phyloP scores from a whole-genome alignment of 139 green algal species.

The Eudorina sp. region DNA sequence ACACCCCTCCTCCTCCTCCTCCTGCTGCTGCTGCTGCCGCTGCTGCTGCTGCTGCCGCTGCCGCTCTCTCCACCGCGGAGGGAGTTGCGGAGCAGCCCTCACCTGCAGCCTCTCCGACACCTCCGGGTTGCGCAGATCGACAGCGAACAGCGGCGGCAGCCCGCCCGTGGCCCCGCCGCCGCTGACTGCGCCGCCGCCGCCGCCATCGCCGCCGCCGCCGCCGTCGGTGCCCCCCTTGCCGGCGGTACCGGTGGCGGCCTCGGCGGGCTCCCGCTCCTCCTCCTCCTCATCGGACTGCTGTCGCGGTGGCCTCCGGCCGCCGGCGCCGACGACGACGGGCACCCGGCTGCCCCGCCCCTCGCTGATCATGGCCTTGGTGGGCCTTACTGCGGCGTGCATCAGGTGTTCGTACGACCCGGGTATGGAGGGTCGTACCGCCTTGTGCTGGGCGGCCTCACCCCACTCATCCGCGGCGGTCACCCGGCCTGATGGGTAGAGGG shows the following conservation, averaged over 20 bases:
- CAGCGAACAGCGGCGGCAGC: conserved; percentile 48
- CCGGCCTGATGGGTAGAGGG: no score
- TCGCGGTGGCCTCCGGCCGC: no score
- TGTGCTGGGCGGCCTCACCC: conserved; percentile 57
- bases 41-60: no score
- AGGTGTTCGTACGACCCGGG: conserved; percentile 44
- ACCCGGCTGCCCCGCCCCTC: no score
- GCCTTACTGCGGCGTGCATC: conserved; percentile 36
- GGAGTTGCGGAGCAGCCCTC: background rate
- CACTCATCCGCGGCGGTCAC: conserved; percentile 77
- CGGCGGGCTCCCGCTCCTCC: no score
- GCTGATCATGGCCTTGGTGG: background rate
- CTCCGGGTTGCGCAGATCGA: conserved; percentile 55
- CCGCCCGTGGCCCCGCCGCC: background rate
- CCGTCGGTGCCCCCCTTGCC: no score
- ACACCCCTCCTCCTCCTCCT: no score
- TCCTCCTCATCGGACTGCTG: background rate
- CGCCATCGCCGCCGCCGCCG: no score
- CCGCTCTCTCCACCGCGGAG: background rate
- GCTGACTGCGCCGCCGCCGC: background rate
- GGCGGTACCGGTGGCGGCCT: no score
- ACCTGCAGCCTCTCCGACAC: conserved; percentile 52
- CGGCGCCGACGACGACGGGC: no score
- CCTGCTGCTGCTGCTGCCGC: no score
- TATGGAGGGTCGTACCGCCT: conserved; percentile 50